These are phyloP conservation scores for Podaxis sp. DNA, from an alignment of 768 basidiomycete genomes.

Conservation along the genomic window DNA sequence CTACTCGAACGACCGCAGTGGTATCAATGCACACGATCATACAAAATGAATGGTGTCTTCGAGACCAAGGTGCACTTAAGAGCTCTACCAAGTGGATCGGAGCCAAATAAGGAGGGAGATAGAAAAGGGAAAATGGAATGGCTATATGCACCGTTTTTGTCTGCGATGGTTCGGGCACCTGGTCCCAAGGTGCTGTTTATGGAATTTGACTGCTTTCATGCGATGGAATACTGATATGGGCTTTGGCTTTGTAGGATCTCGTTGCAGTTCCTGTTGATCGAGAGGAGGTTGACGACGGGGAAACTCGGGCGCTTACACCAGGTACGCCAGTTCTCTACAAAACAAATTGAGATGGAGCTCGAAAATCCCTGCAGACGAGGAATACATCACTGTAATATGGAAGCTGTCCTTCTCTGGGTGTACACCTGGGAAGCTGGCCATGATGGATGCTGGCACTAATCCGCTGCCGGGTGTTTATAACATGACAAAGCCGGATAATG, in stretches of 20 bases:
- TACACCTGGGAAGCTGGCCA: slow-evolving; percentile 18
- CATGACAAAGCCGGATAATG: slow-evolving; percentile 19
- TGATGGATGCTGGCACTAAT: slow-evolving; percentile 16
- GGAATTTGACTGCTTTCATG: background rate
- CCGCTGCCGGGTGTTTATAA: slow-evolving; percentile 2
- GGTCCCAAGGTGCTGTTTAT: slow-evolving; percentile 23
- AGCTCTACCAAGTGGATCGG: slow-evolving; percentile 13
- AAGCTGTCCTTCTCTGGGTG: slow-evolving; percentile 25
- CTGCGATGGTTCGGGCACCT: slow-evolving; percentile 15
- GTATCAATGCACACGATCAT: slow-evolving; percentile 22
- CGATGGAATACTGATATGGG: background rate
- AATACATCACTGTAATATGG: slow-evolving; percentile 29
- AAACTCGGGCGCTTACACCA: background rate
- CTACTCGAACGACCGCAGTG: slow-evolving; percentile 10
- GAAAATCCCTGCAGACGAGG: slow-evolving; percentile 11
- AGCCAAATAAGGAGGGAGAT: background rate
- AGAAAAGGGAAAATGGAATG: slow-evolving; percentile 18
- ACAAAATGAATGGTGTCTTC: slow-evolving; percentile 22
- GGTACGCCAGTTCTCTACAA: background rate
- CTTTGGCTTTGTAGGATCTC: slow-evolving; percentile 21
- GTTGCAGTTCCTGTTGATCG: slow-evolving; percentile 27
- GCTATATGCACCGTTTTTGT: slow-evolving; percentile 29
- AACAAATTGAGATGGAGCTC: background rate
- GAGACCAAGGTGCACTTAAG: slow-evolving; percentile 25
- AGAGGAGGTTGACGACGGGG: slow-evolving; percentile 18